A percentile compares a stretch with the other conserved stretches of the same genome.
Evolutionary conservation across 2,329 filamentous ascomycete genomes (phyloP).

Genomic region (Talaromyces sp.): DNA sequence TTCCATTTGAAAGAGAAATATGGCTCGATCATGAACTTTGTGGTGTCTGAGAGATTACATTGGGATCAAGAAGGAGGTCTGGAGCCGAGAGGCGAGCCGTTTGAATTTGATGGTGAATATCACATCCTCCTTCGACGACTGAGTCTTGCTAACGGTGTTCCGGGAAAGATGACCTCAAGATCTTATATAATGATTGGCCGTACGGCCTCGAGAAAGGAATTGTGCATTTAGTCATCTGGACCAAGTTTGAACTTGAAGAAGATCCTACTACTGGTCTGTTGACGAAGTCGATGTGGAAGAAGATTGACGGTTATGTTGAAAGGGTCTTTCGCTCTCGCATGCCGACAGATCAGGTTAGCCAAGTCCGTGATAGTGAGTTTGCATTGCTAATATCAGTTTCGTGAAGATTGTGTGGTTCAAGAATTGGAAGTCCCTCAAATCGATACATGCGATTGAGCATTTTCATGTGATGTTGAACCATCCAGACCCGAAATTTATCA

Average conservation of each 20-base stretch:
- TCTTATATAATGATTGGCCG: conserved; percentile 89
- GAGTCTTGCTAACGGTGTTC: conserved; percentile 17
- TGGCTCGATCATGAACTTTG: conserved; percentile 74
- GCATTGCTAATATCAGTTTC: neutral
- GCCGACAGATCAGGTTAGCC: conserved; percentile 41
- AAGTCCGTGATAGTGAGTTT: neutral
- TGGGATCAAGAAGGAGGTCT: conserved; percentile 56
- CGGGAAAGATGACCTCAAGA: conserved; percentile 59
- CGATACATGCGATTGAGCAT: conserved; percentile 81
- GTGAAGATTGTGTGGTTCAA: conserved; percentile 76
- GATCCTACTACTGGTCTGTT: conserved; percentile 64
- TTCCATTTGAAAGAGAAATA: conserved; percentile 61
- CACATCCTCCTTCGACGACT: neutral
- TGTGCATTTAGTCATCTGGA: conserved; percentile 87
- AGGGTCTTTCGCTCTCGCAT: conserved; percentile 57
- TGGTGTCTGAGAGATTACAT: conserved; percentile 64
- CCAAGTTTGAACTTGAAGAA: conserved; percentile 75
- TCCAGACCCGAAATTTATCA: conserved; percentile 66
- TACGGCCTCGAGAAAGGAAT: conserved; percentile 78
- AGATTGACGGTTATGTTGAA: conserved; percentile 69
- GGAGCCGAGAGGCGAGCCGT: conserved; percentile 29
- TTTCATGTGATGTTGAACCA: conserved; percentile 90
- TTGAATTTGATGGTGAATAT: conserved; percentile 35
- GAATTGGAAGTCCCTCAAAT: conserved; percentile 84
- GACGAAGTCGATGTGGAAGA: conserved; percentile 57